Percentiles rank a stretch among this genome's conserved stretches.
phyloP scores from a whole-genome alignment of 768 basidiomycete species.

The Leucocoprinus birnbaumii region DNA sequence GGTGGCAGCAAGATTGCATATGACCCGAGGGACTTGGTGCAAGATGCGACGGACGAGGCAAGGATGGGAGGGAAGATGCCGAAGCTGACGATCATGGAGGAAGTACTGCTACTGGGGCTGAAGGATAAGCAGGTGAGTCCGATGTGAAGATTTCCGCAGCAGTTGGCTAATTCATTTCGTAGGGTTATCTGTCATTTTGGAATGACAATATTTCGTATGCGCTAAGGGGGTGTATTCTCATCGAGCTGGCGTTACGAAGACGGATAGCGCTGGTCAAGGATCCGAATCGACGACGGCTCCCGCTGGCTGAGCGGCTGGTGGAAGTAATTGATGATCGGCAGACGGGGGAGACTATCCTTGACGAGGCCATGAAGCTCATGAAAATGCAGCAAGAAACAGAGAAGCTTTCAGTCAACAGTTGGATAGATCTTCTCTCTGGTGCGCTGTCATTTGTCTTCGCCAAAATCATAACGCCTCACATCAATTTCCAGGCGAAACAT shows the following conservation, averaged over 20 bases:
- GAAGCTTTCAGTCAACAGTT: slow-evolving; percentile 80
- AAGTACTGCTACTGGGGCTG: slow-evolving; percentile 87
- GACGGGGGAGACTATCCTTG: slow-evolving; percentile 94
- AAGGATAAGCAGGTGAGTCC: slow-evolving; percentile 94
- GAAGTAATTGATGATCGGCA: slow-evolving; percentile 91
- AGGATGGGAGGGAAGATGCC: slow-evolving; percentile 74
- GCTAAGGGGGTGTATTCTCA: slow-evolving; percentile 94
- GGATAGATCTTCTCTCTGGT: slow-evolving; percentile 97
- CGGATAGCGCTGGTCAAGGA: slow-evolving; percentile 91
- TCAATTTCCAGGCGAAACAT: slow-evolving; percentile 83
- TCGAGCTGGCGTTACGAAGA: slow-evolving; percentile 93
- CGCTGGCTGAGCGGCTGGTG: slow-evolving; percentile 79
- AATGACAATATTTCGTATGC: slow-evolving; percentile 99
- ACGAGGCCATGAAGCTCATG: slow-evolving; percentile 96
- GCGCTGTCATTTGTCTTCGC: slow-evolving; percentile 25
- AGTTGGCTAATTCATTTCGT: neutral
- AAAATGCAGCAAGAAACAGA: slow-evolving; percentile 74
- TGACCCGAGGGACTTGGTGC: slow-evolving; percentile 85
- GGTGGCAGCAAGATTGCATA: slow-evolving; percentile 88
- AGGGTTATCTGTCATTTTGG: slow-evolving; percentile 97
- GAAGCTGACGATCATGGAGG: slow-evolving; percentile 92
- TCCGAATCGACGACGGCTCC: slow-evolving; percentile 67
- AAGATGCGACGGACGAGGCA: slow-evolving; percentile 62
- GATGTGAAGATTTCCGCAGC: neutral
- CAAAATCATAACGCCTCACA: neutral